These are phyloP conservation scores for Ganoderma boninense DNA, from an alignment of 1,284 basidiomycete species.

Conservation along the genomic window DNA sequence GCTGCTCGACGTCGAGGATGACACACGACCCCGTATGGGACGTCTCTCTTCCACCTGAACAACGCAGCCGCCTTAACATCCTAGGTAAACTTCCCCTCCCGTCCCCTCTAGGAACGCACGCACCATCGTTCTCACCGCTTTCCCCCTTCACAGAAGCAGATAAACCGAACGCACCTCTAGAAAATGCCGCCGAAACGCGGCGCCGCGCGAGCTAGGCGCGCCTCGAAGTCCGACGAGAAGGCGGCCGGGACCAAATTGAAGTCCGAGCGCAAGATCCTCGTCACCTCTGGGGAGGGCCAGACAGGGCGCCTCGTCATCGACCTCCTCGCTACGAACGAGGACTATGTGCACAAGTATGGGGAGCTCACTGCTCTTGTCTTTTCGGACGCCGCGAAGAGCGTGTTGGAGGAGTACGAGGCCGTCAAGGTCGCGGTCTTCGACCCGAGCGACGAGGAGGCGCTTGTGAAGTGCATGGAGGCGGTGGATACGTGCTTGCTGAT, in stretches of 20 bases:
- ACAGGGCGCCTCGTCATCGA: constrained; percentile 37
- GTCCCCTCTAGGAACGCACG: neutral
- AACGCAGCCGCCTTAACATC: too few relatives aligned
- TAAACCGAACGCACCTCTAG: neutral
- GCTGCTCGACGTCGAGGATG: neutral
- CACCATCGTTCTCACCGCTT: neutral
- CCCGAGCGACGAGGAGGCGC: constrained; percentile 27
- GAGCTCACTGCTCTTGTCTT: constrained; percentile 35
- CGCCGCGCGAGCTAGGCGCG: neutral
- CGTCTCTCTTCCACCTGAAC: too few relatives aligned
- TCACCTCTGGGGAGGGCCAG: constrained; percentile 36
- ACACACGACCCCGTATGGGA: neutral
- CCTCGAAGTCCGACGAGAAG: neutral
- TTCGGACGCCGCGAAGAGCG: constrained; percentile 11
- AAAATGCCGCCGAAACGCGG: neutral
- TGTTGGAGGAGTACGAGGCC: constrained; percentile 29
- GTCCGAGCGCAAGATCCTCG: constrained; percentile 21
- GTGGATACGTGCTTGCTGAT: constrained; percentile 36
- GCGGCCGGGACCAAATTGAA: neutral
- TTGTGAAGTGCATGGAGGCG: constrained; percentile 24
- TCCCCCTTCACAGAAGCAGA: too few relatives aligned
- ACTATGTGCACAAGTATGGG: constrained; percentile 27
- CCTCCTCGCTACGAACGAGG: constrained; percentile 30
- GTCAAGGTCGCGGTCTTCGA: constrained; percentile 31
- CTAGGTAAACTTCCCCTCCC: neutral